Evolutionary conservation across 306 rosid genomes (phyloP), one percentile per base, ranked within the genome.

Genomic region (Gynostemma pentaphyllum): DNA sequence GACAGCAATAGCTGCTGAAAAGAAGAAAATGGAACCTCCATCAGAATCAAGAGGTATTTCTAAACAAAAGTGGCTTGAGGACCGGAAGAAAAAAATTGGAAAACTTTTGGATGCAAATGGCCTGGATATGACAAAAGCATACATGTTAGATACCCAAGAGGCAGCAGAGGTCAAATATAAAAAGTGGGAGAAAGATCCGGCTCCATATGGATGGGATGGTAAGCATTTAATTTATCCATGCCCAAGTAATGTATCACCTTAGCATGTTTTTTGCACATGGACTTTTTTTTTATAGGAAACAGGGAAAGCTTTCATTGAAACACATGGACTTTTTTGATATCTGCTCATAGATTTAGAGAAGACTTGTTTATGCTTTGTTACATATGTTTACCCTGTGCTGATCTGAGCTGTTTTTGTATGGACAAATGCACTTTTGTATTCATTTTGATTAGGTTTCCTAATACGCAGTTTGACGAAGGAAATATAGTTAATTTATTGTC

Each of bases 161-260:
- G 76, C 81, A 63, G 99, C 97, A 56, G 85, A 86, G 70, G 41
- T 18, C 51, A 92, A 92, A 67, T 92, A 92, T 80, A 88, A 92
- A 84, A 92, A 88, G 78, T 92, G 99, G 99, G 97, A 88, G 66
- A 92, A 88, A 78, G 95, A 86, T 76, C 97, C 97, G 55, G 97
- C 99, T 55, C 97, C 99, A 26, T 76, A 18, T 32, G 99, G 97
- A 44, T 92, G 99, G 99, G 99, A 92, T 68, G 99, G 97, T 92
- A 77, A 52, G 84, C 68, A 62, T 59, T 24, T 21, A n/a, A 49
- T 51, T 9, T 45, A 11, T 34, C 3, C 28, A 18, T n/a, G n/a
- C n/a, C n/a, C n/a, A n/a, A n/a, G n/a, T n/a, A 34, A 56, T 51
- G 19, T 26, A 14, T 14, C 57, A 24, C 14, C 13, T 27, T 3